These are phyloP conservation scores for Clausena lansium DNA, from an alignment of 345 rosid genomes.

Conservation along the genomic window DNA sequence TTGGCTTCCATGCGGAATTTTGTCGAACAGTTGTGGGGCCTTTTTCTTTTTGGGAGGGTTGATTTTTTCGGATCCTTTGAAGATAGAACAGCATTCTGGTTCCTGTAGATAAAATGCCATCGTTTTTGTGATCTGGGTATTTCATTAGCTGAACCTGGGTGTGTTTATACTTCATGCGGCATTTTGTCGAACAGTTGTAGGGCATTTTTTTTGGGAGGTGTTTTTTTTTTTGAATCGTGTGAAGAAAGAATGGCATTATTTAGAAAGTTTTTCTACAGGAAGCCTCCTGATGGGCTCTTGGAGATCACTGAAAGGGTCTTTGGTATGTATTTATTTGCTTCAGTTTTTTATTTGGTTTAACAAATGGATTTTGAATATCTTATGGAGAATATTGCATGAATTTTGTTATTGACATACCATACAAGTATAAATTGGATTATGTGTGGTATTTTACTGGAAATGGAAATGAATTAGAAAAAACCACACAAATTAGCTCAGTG, in stretches of 20 bases:
- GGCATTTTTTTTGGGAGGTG: not conserved
- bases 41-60: not conserved
- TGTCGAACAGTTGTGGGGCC: slow-evolving; percentile 13
- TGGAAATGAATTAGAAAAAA: not conserved
- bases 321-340: slow-evolving; percentile 41
- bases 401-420: not conserved
- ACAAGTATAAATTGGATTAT: not conserved
- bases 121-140: slow-evolving; percentile 23
- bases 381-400: not conserved
- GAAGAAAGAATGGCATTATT: slow-evolving; percentile 58
- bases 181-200: slow-evolving; percentile 17
- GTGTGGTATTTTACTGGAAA: not conserved
- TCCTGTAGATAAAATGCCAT: slow-evolving; percentile 22
- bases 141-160: not conserved
- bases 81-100: slow-evolving; percentile 50
- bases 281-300: slow-evolving; percentile 74
- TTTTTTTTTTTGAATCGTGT: slow-evolving; percentile 18
- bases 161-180: slow-evolving; percentile 22
- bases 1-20: slow-evolving; percentile 28
- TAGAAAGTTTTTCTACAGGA: slow-evolving; percentile 64
- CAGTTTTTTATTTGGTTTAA: not conserved
- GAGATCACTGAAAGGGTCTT: slow-evolving; percentile 85
- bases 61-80: slow-evolving; percentile 20
- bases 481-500: not conserved
- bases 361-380: not conserved